These are phyloP conservation scores for Terana coerulea DNA, from an alignment of 768 basidiomycete species.

Conservation along the genomic window DNA sequence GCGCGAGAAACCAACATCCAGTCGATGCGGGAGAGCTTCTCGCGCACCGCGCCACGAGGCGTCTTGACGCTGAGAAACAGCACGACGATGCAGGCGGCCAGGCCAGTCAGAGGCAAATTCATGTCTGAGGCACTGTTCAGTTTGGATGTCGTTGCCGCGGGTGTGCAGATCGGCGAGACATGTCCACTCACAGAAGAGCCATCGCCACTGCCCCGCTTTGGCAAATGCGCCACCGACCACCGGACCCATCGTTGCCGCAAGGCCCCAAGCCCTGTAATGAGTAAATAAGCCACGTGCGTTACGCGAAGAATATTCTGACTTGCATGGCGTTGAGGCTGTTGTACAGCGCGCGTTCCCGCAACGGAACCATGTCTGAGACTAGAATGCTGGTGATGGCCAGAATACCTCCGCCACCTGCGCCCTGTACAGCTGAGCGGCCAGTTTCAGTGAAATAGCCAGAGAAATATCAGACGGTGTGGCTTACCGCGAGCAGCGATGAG, in stretches of 20 bases:
- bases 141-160: too few species aligned
- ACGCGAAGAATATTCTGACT: background rate
- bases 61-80: slow-evolving; percentile 12
- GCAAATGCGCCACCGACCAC: slow-evolving; percentile 18
- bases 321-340: slow-evolving; percentile 11
- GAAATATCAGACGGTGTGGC: background rate
- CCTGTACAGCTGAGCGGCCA: slow-evolving; percentile 15
- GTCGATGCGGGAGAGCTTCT: slow-evolving; percentile 20
- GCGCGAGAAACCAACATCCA: slow-evolving; percentile 27
- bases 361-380: slow-evolving; percentile 21
- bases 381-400: slow-evolving; percentile 17
- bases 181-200: slow-evolving; percentile 28
- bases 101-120: slow-evolving; percentile 27
- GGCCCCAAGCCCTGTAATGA: slow-evolving; percentile 3
- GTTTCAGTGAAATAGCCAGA: too few species aligned
- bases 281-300: background rate
- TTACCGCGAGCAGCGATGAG: slow-evolving; percentile 33
- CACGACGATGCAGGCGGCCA: slow-evolving; percentile 5
- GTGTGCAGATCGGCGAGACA: too few species aligned
- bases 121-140: too few species aligned
- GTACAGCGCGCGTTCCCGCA: slow-evolving; percentile 19
- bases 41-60: slow-evolving; percentile 24
- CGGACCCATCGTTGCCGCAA: slow-evolving; percentile 7
- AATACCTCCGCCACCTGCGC: slow-evolving; percentile 21
- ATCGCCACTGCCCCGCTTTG: slow-evolving; percentile 24